Conservation (phyloP, 345 rosid species). For the Citrus australasica region DNA sequence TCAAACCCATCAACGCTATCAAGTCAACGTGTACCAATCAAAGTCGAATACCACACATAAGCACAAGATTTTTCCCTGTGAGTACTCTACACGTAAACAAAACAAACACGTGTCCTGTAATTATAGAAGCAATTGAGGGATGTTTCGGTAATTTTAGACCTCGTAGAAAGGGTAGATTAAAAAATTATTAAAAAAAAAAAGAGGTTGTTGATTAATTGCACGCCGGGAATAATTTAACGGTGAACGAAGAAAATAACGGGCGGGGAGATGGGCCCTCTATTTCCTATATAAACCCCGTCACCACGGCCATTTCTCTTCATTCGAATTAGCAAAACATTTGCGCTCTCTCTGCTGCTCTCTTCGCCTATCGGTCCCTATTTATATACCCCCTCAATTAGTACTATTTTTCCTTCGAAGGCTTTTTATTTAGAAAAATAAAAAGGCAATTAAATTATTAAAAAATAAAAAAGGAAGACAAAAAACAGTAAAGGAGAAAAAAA, state of each 20-base stretch:
- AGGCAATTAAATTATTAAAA: background rate
- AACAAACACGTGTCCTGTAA: background rate
- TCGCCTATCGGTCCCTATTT: background rate
- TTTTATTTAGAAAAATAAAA: too few species aligned
- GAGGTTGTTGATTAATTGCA: background rate
- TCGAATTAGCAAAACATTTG: slow-evolving; percentile 5
- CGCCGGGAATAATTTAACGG: slow-evolving; percentile 15
- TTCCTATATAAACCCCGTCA: slow-evolving; percentile 54
- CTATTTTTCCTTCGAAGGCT: too few species aligned
- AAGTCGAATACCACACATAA: background rate
- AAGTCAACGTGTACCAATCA: background rate
- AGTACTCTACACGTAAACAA: background rate
- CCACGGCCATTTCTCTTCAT: slow-evolving; percentile 11
- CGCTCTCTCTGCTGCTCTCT: slow-evolving; percentile 6
- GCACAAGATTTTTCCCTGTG: background rate
- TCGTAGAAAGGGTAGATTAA: background rate
- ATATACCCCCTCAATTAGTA: background rate
- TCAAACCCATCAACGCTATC: background rate
- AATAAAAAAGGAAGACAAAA: too few species aligned
- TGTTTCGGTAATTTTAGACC: background rate
- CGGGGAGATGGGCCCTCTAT: slow-evolving; percentile 33
- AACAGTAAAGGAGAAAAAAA: background rate
- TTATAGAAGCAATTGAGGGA: background rate
- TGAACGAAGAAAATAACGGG: slow-evolving; percentile 34
- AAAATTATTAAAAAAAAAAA: background rate